Percentiles rank a stretch among this genome's conserved stretches.
These are phyloP conservation scores for Chlorella sp. DNA, from an alignment of 139 green algal species.

Conservation along the genomic window DNA sequence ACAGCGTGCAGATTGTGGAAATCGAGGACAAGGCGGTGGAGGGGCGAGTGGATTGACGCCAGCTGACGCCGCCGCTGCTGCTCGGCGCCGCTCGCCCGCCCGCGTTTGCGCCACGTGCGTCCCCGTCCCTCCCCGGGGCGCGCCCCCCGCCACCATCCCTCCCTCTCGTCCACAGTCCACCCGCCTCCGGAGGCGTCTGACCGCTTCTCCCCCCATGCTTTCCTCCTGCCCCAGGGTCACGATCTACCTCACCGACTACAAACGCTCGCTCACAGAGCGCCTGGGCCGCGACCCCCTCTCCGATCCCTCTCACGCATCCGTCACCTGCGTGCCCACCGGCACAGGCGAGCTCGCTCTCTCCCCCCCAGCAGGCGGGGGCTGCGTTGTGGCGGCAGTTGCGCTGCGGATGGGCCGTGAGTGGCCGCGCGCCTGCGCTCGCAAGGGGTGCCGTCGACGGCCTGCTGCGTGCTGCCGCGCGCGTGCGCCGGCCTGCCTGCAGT, in stretches of 20 bases:
- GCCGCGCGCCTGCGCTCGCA: too few species aligned
- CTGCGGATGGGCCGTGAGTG: too few species aligned
- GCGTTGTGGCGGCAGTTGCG: too few species aligned
- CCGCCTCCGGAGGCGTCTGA: not conserved
- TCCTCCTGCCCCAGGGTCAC: conserved; percentile 56
- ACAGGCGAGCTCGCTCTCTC: too few species aligned
- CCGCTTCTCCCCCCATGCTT: not conserved
- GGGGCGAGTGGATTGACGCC: not conserved
- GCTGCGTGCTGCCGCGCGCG: too few species aligned
- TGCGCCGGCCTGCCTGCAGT: too few species aligned
- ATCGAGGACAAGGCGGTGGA: conserved; percentile 66
- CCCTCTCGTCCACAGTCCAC: not conserved
- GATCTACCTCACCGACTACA: conserved; percentile 85
- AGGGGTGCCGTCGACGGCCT: too few species aligned
- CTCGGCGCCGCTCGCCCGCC: too few species aligned
- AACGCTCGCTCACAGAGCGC: conserved; percentile 78
- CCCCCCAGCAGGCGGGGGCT: too few species aligned
- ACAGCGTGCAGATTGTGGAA: conserved; percentile 67
- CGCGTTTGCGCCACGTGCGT: not conserved
- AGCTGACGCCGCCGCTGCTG: too few species aligned
- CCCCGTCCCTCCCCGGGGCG: not conserved
- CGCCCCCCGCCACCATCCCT: not conserved
- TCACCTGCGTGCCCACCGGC: conserved; percentile 75
- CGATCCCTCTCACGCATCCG: conserved; percentile 72
- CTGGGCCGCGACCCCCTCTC: conserved; percentile 72